Evolutionary conservation across 441 rosid genomes (phyloP).

Genomic region (Capsella rubella): DNA sequence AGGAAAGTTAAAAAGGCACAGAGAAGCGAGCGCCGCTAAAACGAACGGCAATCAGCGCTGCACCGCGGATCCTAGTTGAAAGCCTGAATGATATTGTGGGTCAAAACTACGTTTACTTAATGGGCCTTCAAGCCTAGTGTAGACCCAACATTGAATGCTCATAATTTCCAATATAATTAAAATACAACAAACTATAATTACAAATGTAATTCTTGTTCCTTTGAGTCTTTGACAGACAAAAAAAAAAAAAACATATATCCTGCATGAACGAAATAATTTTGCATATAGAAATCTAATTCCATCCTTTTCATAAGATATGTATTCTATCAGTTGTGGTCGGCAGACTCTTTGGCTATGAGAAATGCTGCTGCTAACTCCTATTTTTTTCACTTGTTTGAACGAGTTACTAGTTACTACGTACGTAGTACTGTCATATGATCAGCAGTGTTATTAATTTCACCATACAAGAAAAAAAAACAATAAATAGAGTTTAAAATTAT

Average conservation of each 20-base stretch:
- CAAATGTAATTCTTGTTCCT: no score
- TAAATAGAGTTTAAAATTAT: not conserved
- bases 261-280: no score
- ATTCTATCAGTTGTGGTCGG: no score
- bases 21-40: conserved; percentile 6
- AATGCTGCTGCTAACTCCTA: no score
- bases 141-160: conserved; percentile 1
- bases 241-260: no score
- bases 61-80: not conserved
- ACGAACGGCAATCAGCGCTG: not conserved
- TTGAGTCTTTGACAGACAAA: no score
- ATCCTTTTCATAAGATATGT: no score
- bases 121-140: conserved; percentile 10
- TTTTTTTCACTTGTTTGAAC: no score
- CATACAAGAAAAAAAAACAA: not conserved
- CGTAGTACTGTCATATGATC: not conserved
- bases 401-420: no score
- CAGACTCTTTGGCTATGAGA: no score
- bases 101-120: not conserved
- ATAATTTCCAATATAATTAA: not conserved
- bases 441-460: not conserved
- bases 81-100: not conserved
- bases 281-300: no score
- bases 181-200: not conserved
- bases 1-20: not conserved